Base-by-base conservation (phyloP, 768 basidiomycete genomes). In the Amanita muscaria region DNA sequence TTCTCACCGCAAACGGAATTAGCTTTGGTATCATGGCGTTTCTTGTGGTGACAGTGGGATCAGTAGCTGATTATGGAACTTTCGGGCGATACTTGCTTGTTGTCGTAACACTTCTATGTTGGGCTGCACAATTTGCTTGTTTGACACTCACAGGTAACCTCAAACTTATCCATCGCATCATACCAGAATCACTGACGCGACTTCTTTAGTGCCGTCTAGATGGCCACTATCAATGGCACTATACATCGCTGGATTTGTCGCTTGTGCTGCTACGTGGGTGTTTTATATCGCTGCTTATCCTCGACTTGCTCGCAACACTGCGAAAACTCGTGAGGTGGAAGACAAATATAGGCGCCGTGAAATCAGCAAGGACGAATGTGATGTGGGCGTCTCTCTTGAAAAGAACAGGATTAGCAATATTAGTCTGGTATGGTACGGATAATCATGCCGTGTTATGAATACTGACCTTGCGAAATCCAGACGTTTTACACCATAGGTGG, bases 371-470 rank as follows among this genome's bases (percentile, higher is more conserved):
- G 80, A 80, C 43, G 79, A 73, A 49, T 88, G 83, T 50, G 87
- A 88, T 53, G 55, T 51, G 14, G 85, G 85, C 54, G 85, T 88
- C 53, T 83, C 81, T 24, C 53, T 89, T 35, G 84, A 89, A 64
- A 88, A 88, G 72, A 91, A 88, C 49, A 65, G 80, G 49, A 83
- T 91, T 46, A 86, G 87, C 55, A 89, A 88, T 53, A 85, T 88
- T 50, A 84, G 81, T 55, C n/a, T n/a, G n/a, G n/a, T n/a, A 88
- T 83, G 33, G 87, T 87, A 37, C 36, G 72, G 51, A 12, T 15
- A 16, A 2, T n/a, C n/a, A 30, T 6, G 10, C 45, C 6, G 25
- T 10, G 9, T n/a, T 14, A 19, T 9, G n/a, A 10, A 6, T 19
- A 21, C 14, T 21, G 14, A 1, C 21, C 5, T 27, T 3, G 19